phyloP scores from a whole-genome alignment of 2,329 filamentous ascomycete genomes.

The Sporothrix variecibatus region DNA sequence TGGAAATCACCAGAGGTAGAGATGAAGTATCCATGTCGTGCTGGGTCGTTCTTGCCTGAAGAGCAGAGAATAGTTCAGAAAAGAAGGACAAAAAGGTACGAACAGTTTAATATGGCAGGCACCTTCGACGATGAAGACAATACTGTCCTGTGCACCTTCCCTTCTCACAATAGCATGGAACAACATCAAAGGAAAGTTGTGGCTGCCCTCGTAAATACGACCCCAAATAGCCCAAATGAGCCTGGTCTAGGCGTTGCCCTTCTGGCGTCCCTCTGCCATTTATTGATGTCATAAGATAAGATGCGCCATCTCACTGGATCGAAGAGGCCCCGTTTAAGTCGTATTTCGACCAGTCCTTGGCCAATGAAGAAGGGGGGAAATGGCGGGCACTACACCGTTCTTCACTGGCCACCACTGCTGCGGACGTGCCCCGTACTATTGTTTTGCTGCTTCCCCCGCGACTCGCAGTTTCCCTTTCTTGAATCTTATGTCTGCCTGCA shows the following conservation, averaged over 20 bases:
- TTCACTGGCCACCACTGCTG: too few species aligned
- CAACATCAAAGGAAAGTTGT: neutral
- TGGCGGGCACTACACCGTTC: too few species aligned
- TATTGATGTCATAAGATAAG: slow-evolving; percentile 13
- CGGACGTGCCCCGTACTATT: neutral
- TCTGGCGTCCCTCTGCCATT: neutral
- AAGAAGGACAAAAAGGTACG: neutral
- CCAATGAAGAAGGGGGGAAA: neutral
- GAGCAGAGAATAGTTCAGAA: too few species aligned
- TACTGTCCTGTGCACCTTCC: neutral
- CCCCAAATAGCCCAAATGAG: neutral
- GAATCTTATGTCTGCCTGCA: neutral
- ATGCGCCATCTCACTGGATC: slow-evolving; percentile 13
- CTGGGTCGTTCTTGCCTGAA: neutral
- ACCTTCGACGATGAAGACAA: neutral
- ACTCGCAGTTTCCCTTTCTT: neutral
- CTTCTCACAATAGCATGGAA: neutral
- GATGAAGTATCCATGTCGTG: neutral
- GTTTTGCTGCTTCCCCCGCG: neutral
- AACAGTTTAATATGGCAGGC: neutral
- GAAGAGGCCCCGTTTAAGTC: neutral
- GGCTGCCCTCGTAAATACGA: neutral
- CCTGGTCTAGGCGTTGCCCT: neutral
- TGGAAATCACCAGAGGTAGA: neutral
- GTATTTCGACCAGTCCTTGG: neutral